Conservation (phyloP, 2,329 filamentous ascomycete genomes). For the Volutella citrinella region DNA sequence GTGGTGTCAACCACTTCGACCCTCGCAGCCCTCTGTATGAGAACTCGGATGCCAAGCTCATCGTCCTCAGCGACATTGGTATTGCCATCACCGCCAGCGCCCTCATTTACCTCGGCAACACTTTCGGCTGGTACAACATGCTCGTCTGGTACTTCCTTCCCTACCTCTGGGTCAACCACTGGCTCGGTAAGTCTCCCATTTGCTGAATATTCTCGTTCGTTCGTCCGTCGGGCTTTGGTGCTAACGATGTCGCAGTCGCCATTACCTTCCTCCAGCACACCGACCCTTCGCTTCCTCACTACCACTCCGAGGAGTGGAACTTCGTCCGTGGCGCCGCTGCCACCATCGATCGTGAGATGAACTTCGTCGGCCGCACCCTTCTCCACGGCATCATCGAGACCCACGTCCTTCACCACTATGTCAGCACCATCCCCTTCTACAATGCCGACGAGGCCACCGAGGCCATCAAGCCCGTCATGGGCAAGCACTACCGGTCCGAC, state of each 20-base stretch:
- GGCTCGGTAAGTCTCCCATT: constrained; percentile 71
- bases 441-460: constrained; percentile 92
- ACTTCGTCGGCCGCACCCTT: constrained; percentile 86
- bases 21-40: constrained; percentile 88
- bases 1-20: constrained; percentile 93
- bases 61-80: constrained; percentile 83
- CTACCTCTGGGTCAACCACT: constrained; percentile 98
- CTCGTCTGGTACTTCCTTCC: constrained; percentile 93
- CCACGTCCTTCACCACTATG: constrained; percentile 96
- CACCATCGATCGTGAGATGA: constrained; percentile 95
- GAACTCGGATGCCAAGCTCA: constrained; percentile 82
- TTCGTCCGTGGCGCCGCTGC: constrained; percentile 91
- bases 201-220: neutral
- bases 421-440: constrained; percentile 95
- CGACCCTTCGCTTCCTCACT: constrained; percentile 90
- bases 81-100: constrained; percentile 58
- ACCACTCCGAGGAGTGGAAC: constrained; percentile 82
- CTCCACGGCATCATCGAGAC: constrained; percentile 97
- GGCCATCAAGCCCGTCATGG: constrained; percentile 94
- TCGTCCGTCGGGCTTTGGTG: constrained; percentile 1
- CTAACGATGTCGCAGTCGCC: constrained; percentile 63
- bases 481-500: constrained; percentile 87
- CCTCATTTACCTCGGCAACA: constrained; percentile 69
- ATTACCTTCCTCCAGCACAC: constrained; percentile 98
- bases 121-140: constrained; percentile 81